Evolutionary conservation across 2,329 filamentous ascomycete genomes (phyloP).

Genomic region (Pseudonectria foliicola): DNA sequence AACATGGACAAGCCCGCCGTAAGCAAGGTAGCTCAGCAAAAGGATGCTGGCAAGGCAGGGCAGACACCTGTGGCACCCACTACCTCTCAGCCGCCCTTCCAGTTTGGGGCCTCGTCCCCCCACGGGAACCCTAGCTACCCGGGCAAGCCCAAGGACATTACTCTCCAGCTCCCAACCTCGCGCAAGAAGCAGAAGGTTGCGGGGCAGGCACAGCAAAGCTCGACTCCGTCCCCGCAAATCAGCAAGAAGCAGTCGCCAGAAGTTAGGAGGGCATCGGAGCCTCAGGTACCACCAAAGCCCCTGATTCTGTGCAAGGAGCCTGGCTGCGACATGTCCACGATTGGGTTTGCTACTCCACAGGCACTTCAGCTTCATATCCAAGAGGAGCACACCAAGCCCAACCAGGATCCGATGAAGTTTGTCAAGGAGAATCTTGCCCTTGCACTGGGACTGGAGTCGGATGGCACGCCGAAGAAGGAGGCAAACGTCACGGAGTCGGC

Average conservation of each 20-base stretch:
- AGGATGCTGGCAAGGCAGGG: constrained; percentile 34
- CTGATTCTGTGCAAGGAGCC: constrained; percentile 45
- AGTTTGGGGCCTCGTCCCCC: constrained; percentile 49
- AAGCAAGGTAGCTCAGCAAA: constrained; percentile 36
- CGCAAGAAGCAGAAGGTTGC: constrained; percentile 52
- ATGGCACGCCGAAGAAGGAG: constrained; percentile 37
- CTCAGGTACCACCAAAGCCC: constrained; percentile 30
- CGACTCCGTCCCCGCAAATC: constrained; percentile 41
- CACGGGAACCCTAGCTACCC: constrained; percentile 53
- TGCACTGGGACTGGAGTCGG: constrained; percentile 43
- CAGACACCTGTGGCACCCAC: constrained; percentile 52
- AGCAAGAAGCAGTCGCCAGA: constrained; percentile 43
- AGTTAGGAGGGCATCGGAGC: constrained; percentile 25
- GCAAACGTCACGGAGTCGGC: constrained; percentile 24
- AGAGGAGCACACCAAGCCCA: constrained; percentile 53
- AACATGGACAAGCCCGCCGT: constrained; percentile 46
- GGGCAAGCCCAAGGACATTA: constrained; percentile 44
- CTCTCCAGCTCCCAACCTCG: constrained; percentile 47
- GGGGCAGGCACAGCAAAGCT: constrained; percentile 29
- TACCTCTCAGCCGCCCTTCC: constrained; percentile 48
- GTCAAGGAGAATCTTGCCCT: constrained; percentile 41
- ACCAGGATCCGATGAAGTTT: constrained; percentile 48
- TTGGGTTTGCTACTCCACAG: constrained; percentile 49
- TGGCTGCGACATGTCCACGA: constrained; percentile 44
- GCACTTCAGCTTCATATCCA: constrained; percentile 44